phyloP scores from a whole-genome alignment of 2,329 filamentous ascomycete species.

The Bimuria novae-zelandiae region DNA sequence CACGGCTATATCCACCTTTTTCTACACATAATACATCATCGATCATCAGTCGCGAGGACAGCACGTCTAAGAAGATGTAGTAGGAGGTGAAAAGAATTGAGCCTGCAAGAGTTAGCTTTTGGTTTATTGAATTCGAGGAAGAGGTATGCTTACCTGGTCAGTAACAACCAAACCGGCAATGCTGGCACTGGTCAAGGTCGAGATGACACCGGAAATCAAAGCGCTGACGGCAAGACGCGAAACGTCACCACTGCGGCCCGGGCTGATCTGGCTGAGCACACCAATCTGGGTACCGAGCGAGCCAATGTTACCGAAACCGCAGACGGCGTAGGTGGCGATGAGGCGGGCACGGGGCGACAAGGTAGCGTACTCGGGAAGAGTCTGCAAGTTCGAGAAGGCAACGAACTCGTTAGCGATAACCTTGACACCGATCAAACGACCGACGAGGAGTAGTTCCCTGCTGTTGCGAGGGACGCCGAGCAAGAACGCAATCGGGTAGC shows the following conservation, averaged over 20 bases:
- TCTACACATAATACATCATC: background rate
- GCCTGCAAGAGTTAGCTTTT: slow-evolving; percentile 10
- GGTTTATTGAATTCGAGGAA: background rate
- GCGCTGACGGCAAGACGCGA: slow-evolving; percentile 76
- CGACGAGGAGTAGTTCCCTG: slow-evolving; percentile 69
- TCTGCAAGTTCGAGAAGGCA: slow-evolving; percentile 66
- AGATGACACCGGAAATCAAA: slow-evolving; percentile 75
- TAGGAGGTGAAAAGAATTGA: slow-evolving; percentile 8
- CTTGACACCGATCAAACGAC: slow-evolving; percentile 81
- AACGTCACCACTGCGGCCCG: slow-evolving; percentile 73
- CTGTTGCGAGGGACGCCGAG: slow-evolving; percentile 71
- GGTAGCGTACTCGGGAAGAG: slow-evolving; percentile 54
- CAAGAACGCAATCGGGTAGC: slow-evolving; percentile 80
- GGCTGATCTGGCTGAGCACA: slow-evolving; percentile 80
- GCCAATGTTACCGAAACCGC: slow-evolving; percentile 77
- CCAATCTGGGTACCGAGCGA: slow-evolving; percentile 89
- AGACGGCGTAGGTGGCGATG: slow-evolving; percentile 85
- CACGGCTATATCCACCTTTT: background rate
- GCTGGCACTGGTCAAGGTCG: slow-evolving; percentile 76
- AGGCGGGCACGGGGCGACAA: slow-evolving; percentile 74
- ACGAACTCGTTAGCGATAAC: slow-evolving; percentile 85
- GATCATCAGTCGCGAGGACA: background rate
- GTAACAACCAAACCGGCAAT: slow-evolving; percentile 60
- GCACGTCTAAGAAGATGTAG: background rate
- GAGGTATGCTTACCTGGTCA: slow-evolving; percentile 27